Evolutionary conservation across 345 rosid genomes (phyloP), one percentile per base, ranked within the genome.

Genomic region (Populus simonii): DNA sequence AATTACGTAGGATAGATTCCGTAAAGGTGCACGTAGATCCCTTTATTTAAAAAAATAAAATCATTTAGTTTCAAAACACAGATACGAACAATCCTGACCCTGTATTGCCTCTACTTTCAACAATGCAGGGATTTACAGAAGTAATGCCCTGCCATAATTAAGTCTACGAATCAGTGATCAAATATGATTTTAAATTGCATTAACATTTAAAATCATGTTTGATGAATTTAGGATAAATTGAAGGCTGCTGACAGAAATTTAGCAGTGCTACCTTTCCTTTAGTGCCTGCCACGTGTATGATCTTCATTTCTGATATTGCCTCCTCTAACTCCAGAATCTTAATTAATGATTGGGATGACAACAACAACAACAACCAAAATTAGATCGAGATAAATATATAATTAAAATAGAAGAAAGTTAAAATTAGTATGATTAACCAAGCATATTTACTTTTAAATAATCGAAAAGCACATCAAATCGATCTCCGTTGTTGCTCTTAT

Each of bases 201-300:
- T 23, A 23, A 59, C 15, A 59, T 59, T 59, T 59, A 23, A 59
- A 59, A 59, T 59, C 65, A 59, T 59, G n/a, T 59, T 59, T 10
- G 1, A 23, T 22, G 23, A 55, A 55, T 55, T 55, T 22, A 55
- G 23, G 61, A 22, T 59, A 23, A 23, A n/a, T 59, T 23, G 29
- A 59, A 59, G 65, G 6, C 25, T 23, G 15, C 25, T 59, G 65
- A 43, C 47, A 73, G 41, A 47, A 55, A 35, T 68, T 35, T 31
- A 74, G 49, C 8, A 45, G 39, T 2, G 47, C 47, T 80, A 95
- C 99, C 94, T 95, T 96, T 67, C 99, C 98, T 86, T 96, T 96
- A 20, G 98, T 93, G 61, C 99, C 99, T 15, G 99, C 99, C 20
- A 96, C 97, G 67, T 96, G 99, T 72, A 96, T 91, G 72, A 93